Conservation (phyloP, 148 eudicot genomes). For the Silene latifolia region DNA sequence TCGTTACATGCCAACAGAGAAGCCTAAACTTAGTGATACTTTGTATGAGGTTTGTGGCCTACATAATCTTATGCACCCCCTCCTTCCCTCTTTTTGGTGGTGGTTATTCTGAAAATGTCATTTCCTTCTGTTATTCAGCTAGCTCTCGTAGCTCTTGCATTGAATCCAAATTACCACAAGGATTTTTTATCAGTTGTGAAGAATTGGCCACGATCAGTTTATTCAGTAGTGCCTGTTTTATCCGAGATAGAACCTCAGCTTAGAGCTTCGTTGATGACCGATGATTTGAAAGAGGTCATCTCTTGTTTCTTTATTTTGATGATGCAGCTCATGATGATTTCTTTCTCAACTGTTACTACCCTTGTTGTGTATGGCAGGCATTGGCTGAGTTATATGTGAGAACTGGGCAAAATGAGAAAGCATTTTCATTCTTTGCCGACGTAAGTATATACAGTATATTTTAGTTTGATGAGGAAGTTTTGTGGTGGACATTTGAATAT, state of each 20-base stretch:
- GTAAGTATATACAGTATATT: conserved; percentile 43
- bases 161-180: conserved; percentile 77
- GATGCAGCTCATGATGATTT: conserved; percentile 11
- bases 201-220: conserved; percentile 81
- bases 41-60: conserved; percentile 78
- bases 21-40: conserved; percentile 82
- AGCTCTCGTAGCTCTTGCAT: conserved; percentile 84
- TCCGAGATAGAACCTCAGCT: conserved; percentile 89
- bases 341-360: conserved; percentile 12
- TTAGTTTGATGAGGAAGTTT: conserved; percentile 1
- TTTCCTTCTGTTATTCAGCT: conserved; percentile 45
- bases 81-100: background rate
- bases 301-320: conserved; percentile 9
- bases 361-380: conserved; percentile 45
- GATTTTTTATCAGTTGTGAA: conserved; percentile 80
- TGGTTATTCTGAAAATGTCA: conserved; percentile 16
- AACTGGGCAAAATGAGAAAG: conserved; percentile 81
- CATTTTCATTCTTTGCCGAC: conserved; percentile 88
- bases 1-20: conserved; percentile 79
- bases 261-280: conserved; percentile 73
- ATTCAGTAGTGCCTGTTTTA: conserved; percentile 68
- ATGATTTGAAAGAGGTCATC: conserved; percentile 77
- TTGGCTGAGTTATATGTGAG: conserved; percentile 85
- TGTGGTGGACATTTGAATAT: conserved; percentile 3
- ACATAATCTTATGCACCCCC: conserved; percentile 10